Percentiles rank a stretch among this genome's conserved stretches.
Conservation (phyloP, 2,329 filamentous ascomycete species). For the Diplodia corticola region DNA sequence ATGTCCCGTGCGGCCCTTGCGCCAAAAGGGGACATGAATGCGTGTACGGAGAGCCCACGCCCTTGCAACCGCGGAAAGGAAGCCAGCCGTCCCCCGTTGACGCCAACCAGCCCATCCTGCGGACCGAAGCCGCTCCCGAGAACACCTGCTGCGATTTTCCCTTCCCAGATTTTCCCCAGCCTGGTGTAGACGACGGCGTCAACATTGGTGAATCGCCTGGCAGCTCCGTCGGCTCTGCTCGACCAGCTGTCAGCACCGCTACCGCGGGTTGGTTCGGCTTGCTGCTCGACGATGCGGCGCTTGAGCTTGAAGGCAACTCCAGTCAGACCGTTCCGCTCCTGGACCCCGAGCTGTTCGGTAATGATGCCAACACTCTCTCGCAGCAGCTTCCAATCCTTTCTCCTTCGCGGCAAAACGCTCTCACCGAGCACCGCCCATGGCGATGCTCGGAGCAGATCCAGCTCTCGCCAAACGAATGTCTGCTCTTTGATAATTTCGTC, state of each 20-base stretch:
- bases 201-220: not conserved
- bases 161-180: not conserved
- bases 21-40: slow-evolving; percentile 46
- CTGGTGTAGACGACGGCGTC: not conserved
- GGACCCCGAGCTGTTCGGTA: not conserved
- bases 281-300: slow-evolving; percentile 20
- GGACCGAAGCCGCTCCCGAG: not conserved
- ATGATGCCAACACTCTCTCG: not conserved
- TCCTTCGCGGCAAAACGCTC: not conserved
- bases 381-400: not conserved
- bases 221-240: slow-evolving; percentile 8
- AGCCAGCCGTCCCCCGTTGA: not conserved
- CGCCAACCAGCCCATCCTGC: not conserved
- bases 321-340: not conserved
- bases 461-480: slow-evolving; percentile 1
- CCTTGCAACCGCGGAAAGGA: not conserved
- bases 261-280: slow-evolving; percentile 20
- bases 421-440: slow-evolving; percentile 8
- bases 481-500: slow-evolving; percentile 44
- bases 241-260: slow-evolving; percentile 1
- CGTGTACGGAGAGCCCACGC: slow-evolving; percentile 32
- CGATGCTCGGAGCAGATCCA: slow-evolving; percentile 7
- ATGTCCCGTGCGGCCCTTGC: slow-evolving; percentile 47
- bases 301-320: not conserved
- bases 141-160: not conserved